These are phyloP conservation scores for Ophiocordyceps robertsii DNA, from an alignment of 2,329 filamentous ascomycete genomes.

Conservation along the genomic window DNA sequence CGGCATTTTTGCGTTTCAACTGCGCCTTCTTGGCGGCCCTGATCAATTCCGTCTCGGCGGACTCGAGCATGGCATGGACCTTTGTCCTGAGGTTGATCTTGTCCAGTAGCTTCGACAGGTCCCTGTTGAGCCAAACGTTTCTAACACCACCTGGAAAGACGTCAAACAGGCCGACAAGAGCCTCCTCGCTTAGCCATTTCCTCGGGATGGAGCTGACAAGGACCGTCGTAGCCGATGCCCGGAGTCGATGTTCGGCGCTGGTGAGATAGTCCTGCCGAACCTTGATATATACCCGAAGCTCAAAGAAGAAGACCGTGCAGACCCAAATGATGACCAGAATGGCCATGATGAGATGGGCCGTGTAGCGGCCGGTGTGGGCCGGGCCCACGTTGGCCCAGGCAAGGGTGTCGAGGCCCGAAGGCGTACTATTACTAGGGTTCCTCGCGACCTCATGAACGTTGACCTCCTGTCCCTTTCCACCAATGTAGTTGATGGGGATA, in stretches of 20 bases:
- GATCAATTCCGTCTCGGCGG: slow-evolving; percentile 75
- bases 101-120: slow-evolving; percentile 68
- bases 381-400: slow-evolving; percentile 77
- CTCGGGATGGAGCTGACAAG: slow-evolving; percentile 80
- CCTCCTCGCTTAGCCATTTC: slow-evolving; percentile 80
- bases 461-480: slow-evolving; percentile 49
- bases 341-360: slow-evolving; percentile 73
- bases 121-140: slow-evolving; percentile 93
- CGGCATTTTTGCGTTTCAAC: slow-evolving; percentile 49
- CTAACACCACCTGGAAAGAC: slow-evolving; percentile 91
- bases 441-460: slow-evolving; percentile 20
- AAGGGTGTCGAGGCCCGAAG: slow-evolving; percentile 62
- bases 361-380: slow-evolving; percentile 55
- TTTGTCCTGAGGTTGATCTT: slow-evolving; percentile 68
- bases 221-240: slow-evolving; percentile 90
- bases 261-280: slow-evolving; percentile 90
- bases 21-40: slow-evolving; percentile 67
- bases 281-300: slow-evolving; percentile 78
- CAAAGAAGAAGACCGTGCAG: slow-evolving; percentile 75
- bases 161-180: slow-evolving; percentile 74
- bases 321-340: slow-evolving; percentile 70
- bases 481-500: slow-evolving; percentile 69
- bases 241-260: slow-evolving; percentile 82
- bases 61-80: slow-evolving; percentile 60
- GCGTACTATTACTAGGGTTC: slow-evolving; percentile 10